A percentile compares a stretch with the other conserved stretches of the same genome.
Conservation (phyloP, 805 yeast species). For the Wickerhamomyces queroliae region DNA sequence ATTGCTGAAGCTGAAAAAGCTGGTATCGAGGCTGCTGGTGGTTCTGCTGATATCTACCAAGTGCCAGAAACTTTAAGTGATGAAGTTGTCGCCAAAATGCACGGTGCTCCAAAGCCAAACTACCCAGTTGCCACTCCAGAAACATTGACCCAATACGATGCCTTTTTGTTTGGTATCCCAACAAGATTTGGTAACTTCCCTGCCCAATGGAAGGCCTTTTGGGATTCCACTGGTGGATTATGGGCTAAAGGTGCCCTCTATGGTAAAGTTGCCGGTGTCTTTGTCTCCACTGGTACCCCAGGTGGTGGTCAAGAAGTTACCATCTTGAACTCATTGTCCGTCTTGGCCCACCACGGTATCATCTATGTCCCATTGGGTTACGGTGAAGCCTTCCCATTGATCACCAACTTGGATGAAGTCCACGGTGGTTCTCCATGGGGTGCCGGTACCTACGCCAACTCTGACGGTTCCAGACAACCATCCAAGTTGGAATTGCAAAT, state of each 20-base stretch:
- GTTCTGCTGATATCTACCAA: constrained; percentile 66
- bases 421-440: constrained; percentile 90
- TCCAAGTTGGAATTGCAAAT: constrained; percentile 56
- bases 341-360: constrained; percentile 72
- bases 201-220: constrained; percentile 69
- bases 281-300: constrained; percentile 63
- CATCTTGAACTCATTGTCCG: constrained; percentile 49
- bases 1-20: constrained; percentile 64
- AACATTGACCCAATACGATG: constrained; percentile 59
- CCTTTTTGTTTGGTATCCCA: constrained; percentile 72
- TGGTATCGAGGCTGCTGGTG: constrained; percentile 70
- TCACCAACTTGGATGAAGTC: constrained; percentile 54
- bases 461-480: constrained; percentile 71
- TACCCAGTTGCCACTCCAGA: constrained; percentile 55
- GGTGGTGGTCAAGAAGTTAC: constrained; percentile 83
- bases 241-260: constrained; percentile 67
- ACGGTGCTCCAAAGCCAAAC: constrained; percentile 57
- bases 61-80: constrained; percentile 71
- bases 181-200: constrained; percentile 75
- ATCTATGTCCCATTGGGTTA: constrained; percentile 76
- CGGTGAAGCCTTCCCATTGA: constrained; percentile 45
- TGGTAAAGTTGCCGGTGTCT: constrained; percentile 73
- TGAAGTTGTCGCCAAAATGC: constrained; percentile 54
- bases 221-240: constrained; percentile 72
- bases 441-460: constrained; percentile 72